Percentiles rank a stretch among this genome's conserved stretches.
Evolutionary conservation across 495 filamentous ascomycete genomes (phyloP).

Genomic region (Thozetella sp.): DNA sequence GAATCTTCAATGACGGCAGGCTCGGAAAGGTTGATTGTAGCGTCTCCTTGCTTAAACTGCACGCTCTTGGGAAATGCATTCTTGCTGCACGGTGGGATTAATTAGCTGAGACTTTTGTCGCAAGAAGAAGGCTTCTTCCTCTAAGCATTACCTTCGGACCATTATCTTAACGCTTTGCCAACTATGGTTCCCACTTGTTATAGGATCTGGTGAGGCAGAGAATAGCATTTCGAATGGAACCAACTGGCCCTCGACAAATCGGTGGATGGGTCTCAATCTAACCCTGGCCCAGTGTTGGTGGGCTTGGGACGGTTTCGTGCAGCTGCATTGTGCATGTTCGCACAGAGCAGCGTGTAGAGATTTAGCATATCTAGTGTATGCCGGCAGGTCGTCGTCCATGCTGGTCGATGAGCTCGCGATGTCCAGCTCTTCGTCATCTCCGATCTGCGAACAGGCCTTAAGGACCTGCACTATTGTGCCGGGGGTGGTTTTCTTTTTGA

Average conservation of each 20-base stretch:
- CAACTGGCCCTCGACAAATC: background rate
- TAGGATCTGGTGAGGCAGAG: slow-evolving; percentile 4
- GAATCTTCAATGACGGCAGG: background rate
- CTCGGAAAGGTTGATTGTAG: background rate
- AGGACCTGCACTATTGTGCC: background rate
- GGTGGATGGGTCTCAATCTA: background rate
- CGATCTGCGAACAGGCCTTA: background rate
- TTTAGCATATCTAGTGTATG: background rate
- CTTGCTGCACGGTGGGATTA: background rate
- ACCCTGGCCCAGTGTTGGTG: slow-evolving; percentile 3
- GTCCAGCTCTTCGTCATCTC: background rate
- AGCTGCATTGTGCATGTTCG: background rate
- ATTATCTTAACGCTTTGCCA: slow-evolving; percentile 4
- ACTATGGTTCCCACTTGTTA: background rate
- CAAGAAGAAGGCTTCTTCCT: background rate
- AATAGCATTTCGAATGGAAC: background rate
- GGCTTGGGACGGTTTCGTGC: background rate
- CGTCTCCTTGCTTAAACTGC: background rate
- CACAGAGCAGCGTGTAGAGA: background rate
- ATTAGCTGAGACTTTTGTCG: background rate
- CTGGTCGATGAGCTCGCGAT: background rate
- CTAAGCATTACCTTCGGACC: background rate
- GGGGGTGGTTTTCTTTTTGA: background rate
- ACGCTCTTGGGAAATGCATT: background rate
- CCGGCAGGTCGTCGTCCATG: background rate